These are phyloP conservation scores for Mortierella sp. DNA, from an alignment of 371 early-diverging fungal species.

Conservation along the genomic window DNA sequence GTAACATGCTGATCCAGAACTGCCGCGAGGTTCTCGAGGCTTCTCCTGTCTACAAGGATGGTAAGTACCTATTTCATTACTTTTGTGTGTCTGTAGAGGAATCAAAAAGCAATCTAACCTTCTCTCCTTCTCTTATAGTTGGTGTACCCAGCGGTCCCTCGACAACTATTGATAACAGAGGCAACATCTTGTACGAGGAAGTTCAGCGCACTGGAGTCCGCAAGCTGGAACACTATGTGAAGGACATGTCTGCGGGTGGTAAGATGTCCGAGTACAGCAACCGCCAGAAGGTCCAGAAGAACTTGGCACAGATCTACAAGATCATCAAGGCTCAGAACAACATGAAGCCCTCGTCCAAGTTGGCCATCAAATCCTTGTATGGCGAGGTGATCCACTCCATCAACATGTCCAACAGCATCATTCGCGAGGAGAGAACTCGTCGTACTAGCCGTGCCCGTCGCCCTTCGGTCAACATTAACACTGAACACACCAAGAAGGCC, in stretches of 20 bases:
- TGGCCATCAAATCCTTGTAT: conserved; percentile 76
- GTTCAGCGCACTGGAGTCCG: conserved; percentile 74
- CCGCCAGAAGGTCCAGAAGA: conserved; percentile 83
- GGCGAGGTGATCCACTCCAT: conserved; percentile 80
- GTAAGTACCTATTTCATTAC: conserved; percentile 56
- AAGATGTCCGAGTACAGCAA: conserved; percentile 75
- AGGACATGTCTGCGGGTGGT: conserved; percentile 76
- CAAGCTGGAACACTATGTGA: conserved; percentile 77
- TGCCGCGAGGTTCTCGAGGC: conserved; percentile 81
- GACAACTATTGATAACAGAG: conserved; percentile 81
- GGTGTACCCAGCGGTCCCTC: conserved; percentile 83
- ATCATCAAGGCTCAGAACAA: conserved; percentile 80
- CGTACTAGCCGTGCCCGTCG: conserved; percentile 59
- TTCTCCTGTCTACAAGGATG: conserved; percentile 90
- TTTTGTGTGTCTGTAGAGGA: background rate
- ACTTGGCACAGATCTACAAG: conserved; percentile 81
- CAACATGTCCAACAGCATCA: conserved; percentile 76
- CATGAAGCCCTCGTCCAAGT: conserved; percentile 78
- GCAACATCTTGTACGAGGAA: conserved; percentile 87
- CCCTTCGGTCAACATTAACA: conserved; percentile 56
- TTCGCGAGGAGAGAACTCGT: conserved; percentile 67
- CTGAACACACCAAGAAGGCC: conserved; percentile 62
- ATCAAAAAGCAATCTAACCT: background rate
- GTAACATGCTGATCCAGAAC: conserved; percentile 87
- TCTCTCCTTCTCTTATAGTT: conserved; percentile 43